These are phyloP conservation scores for Eucalyptus erythrocorys DNA, from an alignment of 345 rosid species.

Conservation along the genomic window DNA sequence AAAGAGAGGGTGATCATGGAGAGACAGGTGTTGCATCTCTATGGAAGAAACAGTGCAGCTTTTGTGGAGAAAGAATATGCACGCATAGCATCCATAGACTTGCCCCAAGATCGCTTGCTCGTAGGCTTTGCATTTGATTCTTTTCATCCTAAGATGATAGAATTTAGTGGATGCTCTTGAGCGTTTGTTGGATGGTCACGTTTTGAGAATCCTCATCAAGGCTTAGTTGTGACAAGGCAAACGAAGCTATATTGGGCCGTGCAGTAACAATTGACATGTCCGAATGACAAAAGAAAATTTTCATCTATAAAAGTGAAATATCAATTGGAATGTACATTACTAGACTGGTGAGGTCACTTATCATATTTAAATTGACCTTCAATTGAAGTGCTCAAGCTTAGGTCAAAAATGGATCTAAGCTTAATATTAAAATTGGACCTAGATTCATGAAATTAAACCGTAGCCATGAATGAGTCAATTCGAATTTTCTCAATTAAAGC, in stretches of 20 bases:
- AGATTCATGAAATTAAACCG: no score
- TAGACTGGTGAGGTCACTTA: neutral
- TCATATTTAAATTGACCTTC: no score
- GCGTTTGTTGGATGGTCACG: neutral
- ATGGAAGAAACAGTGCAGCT: accelerated
- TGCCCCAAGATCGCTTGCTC: neutral
- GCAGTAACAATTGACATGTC: neutral
- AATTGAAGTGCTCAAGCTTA: no score
- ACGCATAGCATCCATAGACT: neutral
- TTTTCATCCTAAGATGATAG: neutral
- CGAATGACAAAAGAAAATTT: accelerated
- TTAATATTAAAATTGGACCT: no score
- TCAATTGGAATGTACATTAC: no score
- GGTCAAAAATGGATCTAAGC: no score
- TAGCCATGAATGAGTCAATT: no score
- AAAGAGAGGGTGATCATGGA: neutral
- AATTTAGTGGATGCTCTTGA: neutral
- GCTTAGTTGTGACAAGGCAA: neutral
- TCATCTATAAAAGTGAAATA: neutral
- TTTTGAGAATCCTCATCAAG: neutral
- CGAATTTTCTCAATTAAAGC: no score
- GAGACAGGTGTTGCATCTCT: neutral
- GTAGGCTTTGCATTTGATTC: neutral
- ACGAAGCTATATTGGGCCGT: neutral
- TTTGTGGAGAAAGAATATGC: neutral